These are phyloP conservation scores for Microascus cirrosus DNA, from an alignment of 2,329 filamentous ascomycete genomes.

Conservation along the genomic window DNA sequence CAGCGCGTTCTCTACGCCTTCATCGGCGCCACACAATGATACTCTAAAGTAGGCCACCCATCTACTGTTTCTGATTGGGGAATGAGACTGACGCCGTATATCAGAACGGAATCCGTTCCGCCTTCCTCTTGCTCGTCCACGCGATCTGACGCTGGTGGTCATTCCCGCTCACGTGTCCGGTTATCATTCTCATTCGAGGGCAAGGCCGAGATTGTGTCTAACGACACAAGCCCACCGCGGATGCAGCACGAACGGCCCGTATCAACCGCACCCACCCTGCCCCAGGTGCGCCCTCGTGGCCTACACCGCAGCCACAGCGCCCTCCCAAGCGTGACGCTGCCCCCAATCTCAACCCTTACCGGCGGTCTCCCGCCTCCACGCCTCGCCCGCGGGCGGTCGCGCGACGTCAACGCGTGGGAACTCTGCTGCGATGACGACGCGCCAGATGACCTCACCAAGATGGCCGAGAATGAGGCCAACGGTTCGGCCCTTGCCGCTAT, in stretches of 20 bases:
- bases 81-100: neutral
- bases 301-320: slow-evolving; percentile 65
- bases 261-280: slow-evolving; percentile 33
- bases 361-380: slow-evolving; percentile 39
- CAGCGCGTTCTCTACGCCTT: slow-evolving; percentile 38
- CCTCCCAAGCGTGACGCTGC: slow-evolving; percentile 44
- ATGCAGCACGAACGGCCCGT: slow-evolving; percentile 35
- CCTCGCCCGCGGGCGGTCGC: slow-evolving; percentile 61
- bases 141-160: slow-evolving; percentile 23
- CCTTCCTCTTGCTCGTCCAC: slow-evolving; percentile 29
- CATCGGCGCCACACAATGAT: slow-evolving; percentile 10
- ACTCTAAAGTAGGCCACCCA: neutral
- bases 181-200: slow-evolving; percentile 80
- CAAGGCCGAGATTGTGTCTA: slow-evolving; percentile 73
- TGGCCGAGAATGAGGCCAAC: slow-evolving; percentile 68
- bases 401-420: slow-evolving; percentile 84
- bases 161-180: slow-evolving; percentile 23
- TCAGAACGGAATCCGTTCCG: slow-evolving; percentile 30
- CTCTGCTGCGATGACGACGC: slow-evolving; percentile 75
- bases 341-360: slow-evolving; percentile 42
- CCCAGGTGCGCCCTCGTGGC: slow-evolving; percentile 35
- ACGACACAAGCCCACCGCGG: slow-evolving; percentile 59
- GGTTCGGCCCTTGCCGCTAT: slow-evolving; percentile 76
- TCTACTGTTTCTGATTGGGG: neutral
- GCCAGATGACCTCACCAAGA: slow-evolving; percentile 67